phyloP scores from a whole-genome alignment of 768 basidiomycete species.

The Boletus vermiculosoides region DNA sequence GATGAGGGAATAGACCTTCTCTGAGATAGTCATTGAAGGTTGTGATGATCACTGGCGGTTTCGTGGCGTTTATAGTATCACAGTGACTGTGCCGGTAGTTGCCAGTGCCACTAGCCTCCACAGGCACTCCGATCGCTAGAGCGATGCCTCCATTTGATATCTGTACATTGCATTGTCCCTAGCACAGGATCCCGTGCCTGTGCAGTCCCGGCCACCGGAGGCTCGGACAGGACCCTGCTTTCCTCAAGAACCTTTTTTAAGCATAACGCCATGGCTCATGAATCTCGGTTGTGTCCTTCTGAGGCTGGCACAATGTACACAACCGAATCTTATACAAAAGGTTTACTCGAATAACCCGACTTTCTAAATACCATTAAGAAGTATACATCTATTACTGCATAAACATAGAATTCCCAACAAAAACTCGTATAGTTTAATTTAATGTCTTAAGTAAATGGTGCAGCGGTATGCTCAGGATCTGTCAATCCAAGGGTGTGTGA shows the following conservation, averaged over 20 bases:
- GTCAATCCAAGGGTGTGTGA: constrained; percentile 55
- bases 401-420: constrained; percentile 1
- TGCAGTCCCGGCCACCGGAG: background rate
- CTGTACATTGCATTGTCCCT: background rate
- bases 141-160: background rate
- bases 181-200: background rate
- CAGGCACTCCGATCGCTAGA: background rate
- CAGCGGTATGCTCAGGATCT: constrained; percentile 18
- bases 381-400: background rate
- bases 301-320: background rate
- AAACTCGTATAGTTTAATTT: constrained; percentile 13
- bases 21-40: constrained; percentile 27
- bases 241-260: background rate
- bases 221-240: background rate
- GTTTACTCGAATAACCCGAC: background rate
- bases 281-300: background rate
- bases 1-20: constrained; percentile 33
- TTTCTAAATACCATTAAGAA: constrained; percentile 12
- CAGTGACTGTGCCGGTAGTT: background rate
- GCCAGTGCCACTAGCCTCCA: background rate
- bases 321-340: background rate
- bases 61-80: background rate
- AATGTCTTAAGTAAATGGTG: constrained; percentile 17
- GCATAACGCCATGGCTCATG: background rate
- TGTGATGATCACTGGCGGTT: background rate